Conservation (phyloP, 176 grass and related monocot genomes). For the Puya raimondii region DNA sequence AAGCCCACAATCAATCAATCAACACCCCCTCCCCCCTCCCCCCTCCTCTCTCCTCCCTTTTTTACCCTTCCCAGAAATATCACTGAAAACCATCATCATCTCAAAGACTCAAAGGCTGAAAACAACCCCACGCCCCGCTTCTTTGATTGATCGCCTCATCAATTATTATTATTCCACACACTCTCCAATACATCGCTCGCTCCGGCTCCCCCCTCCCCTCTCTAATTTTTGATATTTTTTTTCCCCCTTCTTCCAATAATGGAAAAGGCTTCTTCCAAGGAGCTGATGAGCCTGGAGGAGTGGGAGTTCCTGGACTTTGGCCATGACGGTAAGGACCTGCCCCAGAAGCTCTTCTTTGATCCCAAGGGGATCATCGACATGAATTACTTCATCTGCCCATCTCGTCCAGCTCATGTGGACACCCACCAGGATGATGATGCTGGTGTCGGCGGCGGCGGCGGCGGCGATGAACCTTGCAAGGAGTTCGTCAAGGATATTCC, state of each 20-base stretch:
- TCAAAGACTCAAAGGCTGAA: background rate
- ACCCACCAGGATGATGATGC: too few species aligned
- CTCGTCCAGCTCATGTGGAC: background rate
- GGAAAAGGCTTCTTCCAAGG: conserved; percentile 24
- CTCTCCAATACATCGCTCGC: background rate
- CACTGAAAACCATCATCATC: background rate
- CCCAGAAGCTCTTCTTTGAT: conserved; percentile 20
- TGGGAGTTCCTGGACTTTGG: conserved; percentile 68
- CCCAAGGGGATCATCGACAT: conserved; percentile 39
- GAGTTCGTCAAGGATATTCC: conserved; percentile 48
- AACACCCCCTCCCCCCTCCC: too few species aligned
- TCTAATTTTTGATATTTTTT: conserved; percentile 2
- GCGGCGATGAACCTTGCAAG: background rate
- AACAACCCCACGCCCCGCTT: background rate
- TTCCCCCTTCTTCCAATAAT: conserved; percentile 18
- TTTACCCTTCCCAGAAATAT: background rate
- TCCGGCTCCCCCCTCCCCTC: background rate
- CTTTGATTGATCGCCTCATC: too few species aligned
- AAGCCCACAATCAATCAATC: background rate
- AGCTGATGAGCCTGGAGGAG: conserved; percentile 52
- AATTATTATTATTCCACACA: too few species aligned
- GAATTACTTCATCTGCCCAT: conserved; percentile 41
- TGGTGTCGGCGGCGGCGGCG: too few species aligned
- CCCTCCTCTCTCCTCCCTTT: background rate
- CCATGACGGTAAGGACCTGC: conserved; percentile 20